These are phyloP conservation scores for Capsella bursapastoris DNA, from an alignment of 345 rosid genomes.

Conservation along the genomic window DNA sequence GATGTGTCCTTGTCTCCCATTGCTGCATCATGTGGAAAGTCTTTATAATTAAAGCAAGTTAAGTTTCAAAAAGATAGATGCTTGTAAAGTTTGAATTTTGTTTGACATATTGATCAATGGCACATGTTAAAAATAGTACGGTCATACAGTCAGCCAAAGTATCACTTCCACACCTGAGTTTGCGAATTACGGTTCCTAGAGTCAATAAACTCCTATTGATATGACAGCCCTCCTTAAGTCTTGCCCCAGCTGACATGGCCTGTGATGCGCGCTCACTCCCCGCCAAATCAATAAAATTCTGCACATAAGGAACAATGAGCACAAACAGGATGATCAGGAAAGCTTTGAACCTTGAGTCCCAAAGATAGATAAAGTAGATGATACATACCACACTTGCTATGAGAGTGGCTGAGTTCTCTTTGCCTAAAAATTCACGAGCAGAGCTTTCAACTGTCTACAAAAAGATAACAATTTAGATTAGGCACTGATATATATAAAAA, in stretches of 20 bases:
- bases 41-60: slow-evolving; percentile 17
- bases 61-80: slow-evolving; percentile 30
- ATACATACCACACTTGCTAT: slow-evolving; percentile 85
- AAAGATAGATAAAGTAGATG: slow-evolving; percentile 19
- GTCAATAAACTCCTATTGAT: slow-evolving; percentile 96
- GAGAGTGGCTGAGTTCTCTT: slow-evolving; percentile 88
- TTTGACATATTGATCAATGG: slow-evolving; percentile 1
- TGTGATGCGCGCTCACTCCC: slow-evolving; percentile 99
- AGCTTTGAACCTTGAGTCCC: slow-evolving; percentile 3
- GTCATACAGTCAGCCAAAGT: neutral
- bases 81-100: slow-evolving; percentile 8
- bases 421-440: slow-evolving; percentile 93
- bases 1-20: slow-evolving; percentile 91
- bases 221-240: slow-evolving; percentile 98
- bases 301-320: slow-evolving; percentile 42
- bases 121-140: slow-evolving; percentile 1
- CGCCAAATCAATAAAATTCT: slow-evolving; percentile 96
- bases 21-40: slow-evolving; percentile 57
- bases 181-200: slow-evolving; percentile 92
- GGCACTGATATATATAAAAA: neutral
- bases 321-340: slow-evolving; percentile 16
- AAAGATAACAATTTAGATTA: neutral
- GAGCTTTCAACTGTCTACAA: slow-evolving; percentile 95
- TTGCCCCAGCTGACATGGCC: slow-evolving; percentile 80
- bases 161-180: slow-evolving; percentile 69